Base-by-base conservation (phyloP, 768 basidiomycete genomes). In the Tricholoma saponaceum region DNA sequence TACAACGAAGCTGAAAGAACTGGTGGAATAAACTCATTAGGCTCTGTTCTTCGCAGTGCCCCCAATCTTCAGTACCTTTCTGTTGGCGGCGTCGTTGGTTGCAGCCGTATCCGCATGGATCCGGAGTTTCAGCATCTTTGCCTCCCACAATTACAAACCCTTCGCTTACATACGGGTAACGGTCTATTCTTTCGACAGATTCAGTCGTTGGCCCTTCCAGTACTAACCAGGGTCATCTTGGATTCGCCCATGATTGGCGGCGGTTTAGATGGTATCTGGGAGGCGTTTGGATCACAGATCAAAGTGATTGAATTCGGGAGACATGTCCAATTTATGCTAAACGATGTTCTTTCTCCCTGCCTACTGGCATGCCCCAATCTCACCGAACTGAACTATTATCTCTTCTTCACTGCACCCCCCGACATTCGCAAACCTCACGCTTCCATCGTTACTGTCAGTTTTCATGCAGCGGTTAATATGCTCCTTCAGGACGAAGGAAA, bases 21-120 rank as follows among this genome's bases (percentile, higher is more conserved):
- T 16, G 86, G 86, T 1, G 87, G 86, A 5, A 83, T 88, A 58
- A 88, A 89, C 68, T 83, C 80, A 6, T 71, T 89, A 41, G 64
- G 66, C 2, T 70, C 78, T 52, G 82, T 86, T 58, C 76, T 89
- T 23, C 70, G 67, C 8, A 71, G 69, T 47, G 67, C 85, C 3
- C 84, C 87, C 6, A 82, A 80, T 57, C 64, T 89, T 50, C 74
- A 77, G 51, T 87, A 82, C 62, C 81, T 89, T 52, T 74, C 81
- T 58, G 67, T 87, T 20, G 82, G 81, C 22, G 84, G 84, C 59
- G 62, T 72, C 66, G 59, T 69, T 60, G 75, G 71, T 41, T 58
- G 66, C 51, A 63, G 62, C 61, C 62, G 60, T 59, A 62, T 66
- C 49, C 57, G 64, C 14, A 64, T 66, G 25, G 18, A 52, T 37